Evolutionary conservation across 2,329 filamentous ascomycete genomes (phyloP).

Genomic region (Pseudogymnoascus sp.): DNA sequence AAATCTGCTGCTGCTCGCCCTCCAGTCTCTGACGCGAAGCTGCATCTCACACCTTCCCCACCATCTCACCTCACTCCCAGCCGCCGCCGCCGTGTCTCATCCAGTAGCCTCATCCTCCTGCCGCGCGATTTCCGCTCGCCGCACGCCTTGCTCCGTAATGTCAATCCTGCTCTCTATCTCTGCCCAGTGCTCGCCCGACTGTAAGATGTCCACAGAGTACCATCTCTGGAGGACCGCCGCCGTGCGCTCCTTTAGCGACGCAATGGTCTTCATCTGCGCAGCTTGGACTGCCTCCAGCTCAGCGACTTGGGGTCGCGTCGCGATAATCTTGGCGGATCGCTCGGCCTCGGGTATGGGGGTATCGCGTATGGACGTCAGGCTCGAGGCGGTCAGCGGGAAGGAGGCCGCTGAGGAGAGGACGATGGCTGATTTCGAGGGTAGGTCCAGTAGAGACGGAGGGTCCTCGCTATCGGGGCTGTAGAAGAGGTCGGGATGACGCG

Average conservation of each 20-base stretch:
- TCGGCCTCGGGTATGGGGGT: conserved; percentile 26
- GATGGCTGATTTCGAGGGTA: conserved; percentile 23
- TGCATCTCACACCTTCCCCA: neutral
- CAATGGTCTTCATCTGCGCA: conserved; percentile 26
- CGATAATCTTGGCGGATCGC: conserved; percentile 27
- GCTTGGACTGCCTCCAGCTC: conserved; percentile 26
- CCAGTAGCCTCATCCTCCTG: conserved; percentile 14
- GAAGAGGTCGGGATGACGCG: conserved; percentile 29
- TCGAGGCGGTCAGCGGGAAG: conserved; percentile 28
- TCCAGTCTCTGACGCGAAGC: conserved; percentile 1
- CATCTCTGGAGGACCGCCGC: conserved; percentile 27
- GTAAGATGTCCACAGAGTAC: conserved; percentile 26
- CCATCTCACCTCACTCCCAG: neutral
- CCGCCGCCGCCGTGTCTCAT: neutral
- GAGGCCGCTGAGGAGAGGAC: conserved; percentile 28
- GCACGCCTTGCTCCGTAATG: conserved; percentile 24
- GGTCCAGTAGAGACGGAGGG: conserved; percentile 25
- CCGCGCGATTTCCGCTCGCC: conserved; percentile 19
- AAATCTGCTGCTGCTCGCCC: neutral
- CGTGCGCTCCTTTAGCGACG: conserved; percentile 24
- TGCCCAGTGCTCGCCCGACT: conserved; percentile 29
- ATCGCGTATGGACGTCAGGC: conserved; percentile 28
- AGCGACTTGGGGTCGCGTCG: conserved; percentile 27
- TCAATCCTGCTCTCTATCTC: conserved; percentile 27
- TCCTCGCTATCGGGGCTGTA: conserved; percentile 22